These are phyloP conservation scores for Phytomonas serpens DNA, from an alignment of 208 protist genomes.

Conservation along the genomic window DNA sequence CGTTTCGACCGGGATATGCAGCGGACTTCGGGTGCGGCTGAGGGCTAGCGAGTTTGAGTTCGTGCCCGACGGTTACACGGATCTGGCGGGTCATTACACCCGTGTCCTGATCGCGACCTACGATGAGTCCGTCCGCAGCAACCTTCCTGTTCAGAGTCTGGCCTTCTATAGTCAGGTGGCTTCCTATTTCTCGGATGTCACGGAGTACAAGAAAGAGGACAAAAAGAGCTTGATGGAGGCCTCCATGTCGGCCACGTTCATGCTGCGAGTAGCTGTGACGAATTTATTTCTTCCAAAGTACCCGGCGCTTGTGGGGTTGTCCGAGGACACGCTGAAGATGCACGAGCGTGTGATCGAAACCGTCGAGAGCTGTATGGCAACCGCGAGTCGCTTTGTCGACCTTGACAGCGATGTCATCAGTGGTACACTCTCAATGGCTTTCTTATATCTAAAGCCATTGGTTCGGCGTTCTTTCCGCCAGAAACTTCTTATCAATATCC, in stretches of 20 bases:
- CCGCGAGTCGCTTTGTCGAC: slow-evolving; percentile 78
- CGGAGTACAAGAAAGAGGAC: slow-evolving; percentile 30
- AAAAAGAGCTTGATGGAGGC: slow-evolving; percentile 6
- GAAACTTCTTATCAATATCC: slow-evolving; percentile 66
- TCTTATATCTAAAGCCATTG: slow-evolving; percentile 76
- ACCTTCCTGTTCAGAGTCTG: slow-evolving; percentile 37
- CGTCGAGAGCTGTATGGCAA: slow-evolving; percentile 86
- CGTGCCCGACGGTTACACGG: slow-evolving; percentile 75
- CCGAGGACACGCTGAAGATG: slow-evolving; percentile 21
- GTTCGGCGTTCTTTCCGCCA: slow-evolving; percentile 71
- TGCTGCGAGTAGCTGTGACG: slow-evolving; percentile 6
- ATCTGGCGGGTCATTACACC: slow-evolving; percentile 57
- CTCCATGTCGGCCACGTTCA: slow-evolving; percentile 12
- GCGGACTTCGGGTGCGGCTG: slow-evolving; percentile 66
- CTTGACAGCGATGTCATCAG: slow-evolving; percentile 64
- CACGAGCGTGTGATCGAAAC: slow-evolving; percentile 65
- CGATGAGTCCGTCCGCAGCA: slow-evolving; percentile 27
- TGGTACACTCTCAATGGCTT: slow-evolving; percentile 57
- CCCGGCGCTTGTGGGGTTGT: slow-evolving; percentile 32
- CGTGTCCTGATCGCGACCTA: slow-evolving; percentile 44
- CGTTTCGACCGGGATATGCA: slow-evolving; percentile 73
- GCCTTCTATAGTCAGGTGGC: slow-evolving; percentile 79
- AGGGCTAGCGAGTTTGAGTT: slow-evolving; percentile 69
- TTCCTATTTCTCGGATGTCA: slow-evolving; percentile 69
- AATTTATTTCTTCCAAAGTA: slow-evolving; percentile 43